Percentiles rank a stretch among this genome's conserved stretches.
phyloP scores from a whole-genome alignment of 306 rosid species.

The Quercus gilva region DNA sequence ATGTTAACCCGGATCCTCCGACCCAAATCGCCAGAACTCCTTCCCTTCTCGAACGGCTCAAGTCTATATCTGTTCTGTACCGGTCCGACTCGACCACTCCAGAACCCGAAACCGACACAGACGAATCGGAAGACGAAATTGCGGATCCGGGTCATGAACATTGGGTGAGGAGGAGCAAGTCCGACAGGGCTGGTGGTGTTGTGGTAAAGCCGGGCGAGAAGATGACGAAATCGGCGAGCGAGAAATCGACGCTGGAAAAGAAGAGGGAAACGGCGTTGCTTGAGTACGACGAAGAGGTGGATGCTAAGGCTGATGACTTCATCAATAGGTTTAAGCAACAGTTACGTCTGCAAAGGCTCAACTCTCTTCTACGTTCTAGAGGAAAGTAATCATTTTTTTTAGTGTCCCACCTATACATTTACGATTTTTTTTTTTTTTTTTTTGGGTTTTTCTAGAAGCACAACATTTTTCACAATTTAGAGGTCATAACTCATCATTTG shows the following conservation, averaged over 20 bases:
- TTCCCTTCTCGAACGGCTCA: conserved; percentile 47
- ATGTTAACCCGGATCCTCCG: background rate
- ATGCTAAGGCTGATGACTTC: conserved; percentile 78
- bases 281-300: conserved; percentile 55
- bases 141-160: background rate
- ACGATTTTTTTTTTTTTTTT: background rate
- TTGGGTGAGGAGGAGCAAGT: conserved; percentile 36
- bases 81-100: conserved; percentile 24
- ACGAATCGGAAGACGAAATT: background rate
- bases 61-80: conserved; percentile 32
- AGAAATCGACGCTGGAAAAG: background rate
- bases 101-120: conserved; percentile 6
- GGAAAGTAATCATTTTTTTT: conserved; percentile 16
- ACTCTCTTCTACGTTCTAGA: conserved; percentile 55
- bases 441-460: too few relatives aligned
- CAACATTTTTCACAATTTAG: too few relatives aligned
- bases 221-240: conserved; percentile 40
- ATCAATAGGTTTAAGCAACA: conserved; percentile 78
- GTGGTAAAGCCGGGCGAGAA: conserved; percentile 17
- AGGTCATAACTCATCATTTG: too few relatives aligned
- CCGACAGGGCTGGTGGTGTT: conserved; percentile 10
- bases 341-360: conserved; percentile 66
- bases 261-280: conserved; percentile 12
- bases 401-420: too few relatives aligned
- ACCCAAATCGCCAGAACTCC: conserved; percentile 34